These are phyloP conservation scores for Creolimax fragrantissima DNA, from an alignment of 78 protist genomes.

Conservation along the genomic window DNA sequence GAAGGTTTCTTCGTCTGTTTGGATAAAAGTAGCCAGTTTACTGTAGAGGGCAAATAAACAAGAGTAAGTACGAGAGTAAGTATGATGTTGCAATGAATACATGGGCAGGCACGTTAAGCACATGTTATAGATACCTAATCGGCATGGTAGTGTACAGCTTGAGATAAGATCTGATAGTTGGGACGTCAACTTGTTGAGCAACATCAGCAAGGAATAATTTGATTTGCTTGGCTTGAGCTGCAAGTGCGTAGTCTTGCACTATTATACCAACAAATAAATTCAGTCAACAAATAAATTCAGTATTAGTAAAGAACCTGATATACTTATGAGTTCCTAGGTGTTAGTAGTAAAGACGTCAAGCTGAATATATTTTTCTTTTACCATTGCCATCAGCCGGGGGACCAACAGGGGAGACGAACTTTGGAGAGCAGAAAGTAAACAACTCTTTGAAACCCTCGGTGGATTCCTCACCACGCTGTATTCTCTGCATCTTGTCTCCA, in stretches of 20 bases:
- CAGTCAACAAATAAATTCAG: no score
- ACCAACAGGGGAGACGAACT: constrained; percentile 49
- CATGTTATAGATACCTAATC: constrained; percentile 39
- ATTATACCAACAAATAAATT: no score
- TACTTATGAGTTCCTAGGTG: not conserved
- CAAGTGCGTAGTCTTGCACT: not conserved
- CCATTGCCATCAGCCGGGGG: constrained; percentile 29
- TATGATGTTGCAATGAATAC: not conserved
- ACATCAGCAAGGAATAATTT: constrained; percentile 46
- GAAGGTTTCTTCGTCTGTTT: not conserved
- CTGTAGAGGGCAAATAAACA: not conserved
- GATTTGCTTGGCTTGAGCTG: constrained; percentile 27
- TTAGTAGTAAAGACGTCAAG: no score
- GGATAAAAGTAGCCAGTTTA: not conserved
- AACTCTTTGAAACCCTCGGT: constrained; percentile 41
- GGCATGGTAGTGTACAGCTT: constrained; percentile 69
- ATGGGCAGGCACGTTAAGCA: not conserved
- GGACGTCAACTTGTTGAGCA: constrained; percentile 46
- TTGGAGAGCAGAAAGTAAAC: constrained; percentile 57
- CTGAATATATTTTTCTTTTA: no score
- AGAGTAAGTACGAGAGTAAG: no score
- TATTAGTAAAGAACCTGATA: not conserved
- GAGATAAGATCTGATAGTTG: constrained; percentile 67
- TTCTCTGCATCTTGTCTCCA: constrained; percentile 52
- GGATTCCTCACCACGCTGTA: constrained; percentile 43